Evolutionary conservation across 331 rosid species (phyloP), one percentile per base, ranked within the genome.

Genomic region (Acacia concinna): DNA sequence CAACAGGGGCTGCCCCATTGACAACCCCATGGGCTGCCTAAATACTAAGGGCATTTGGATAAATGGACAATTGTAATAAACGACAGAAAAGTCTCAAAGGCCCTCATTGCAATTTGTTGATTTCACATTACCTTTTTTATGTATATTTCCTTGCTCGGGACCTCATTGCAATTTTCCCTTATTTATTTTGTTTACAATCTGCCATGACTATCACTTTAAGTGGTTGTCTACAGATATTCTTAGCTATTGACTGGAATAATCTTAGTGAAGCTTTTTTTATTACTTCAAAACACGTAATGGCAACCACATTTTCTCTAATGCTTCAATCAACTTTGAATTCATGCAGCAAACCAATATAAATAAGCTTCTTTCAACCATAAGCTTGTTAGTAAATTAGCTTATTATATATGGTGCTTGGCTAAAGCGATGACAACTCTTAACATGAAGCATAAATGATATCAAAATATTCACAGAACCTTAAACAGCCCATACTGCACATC

Each of bases 401-500:
- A 11, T 52, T 52, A n/a, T 64, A 70, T 43, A 68, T 74, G 70
- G 81, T 75, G 73, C 73, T 57, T 51, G 28, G 77, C 56, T 40
- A 11, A 34, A 44, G 47, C 3, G 40, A 15, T 66, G 20, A 63
- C 31, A 47, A 37, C 40, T 34, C 47, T 67, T 35, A 67, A 68
- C 38, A 80, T 52, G 41, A 79, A 71, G 54, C 62, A 70, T 25
- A 74, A 74, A 52, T 31, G 64, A 76, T 56, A 62, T 40, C 30
- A 38, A 41, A 78, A 66, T 63, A 67, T 35, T 38, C 14, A 64
- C 21, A 79, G 83, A 72, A 96, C 99, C 99, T 96, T 96, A 83
- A 96, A 96, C 66, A 96, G 82, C 78, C 98, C 98, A 84, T 92
- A 94, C 76, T 94, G 98, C 82, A 94, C 97, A 78, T 94, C 98